Evolutionary conservation across 495 filamentous ascomycete genomes (phyloP), one percentile per base, ranked within the genome.

Genomic region (Sabuloglossum arenarium): DNA sequence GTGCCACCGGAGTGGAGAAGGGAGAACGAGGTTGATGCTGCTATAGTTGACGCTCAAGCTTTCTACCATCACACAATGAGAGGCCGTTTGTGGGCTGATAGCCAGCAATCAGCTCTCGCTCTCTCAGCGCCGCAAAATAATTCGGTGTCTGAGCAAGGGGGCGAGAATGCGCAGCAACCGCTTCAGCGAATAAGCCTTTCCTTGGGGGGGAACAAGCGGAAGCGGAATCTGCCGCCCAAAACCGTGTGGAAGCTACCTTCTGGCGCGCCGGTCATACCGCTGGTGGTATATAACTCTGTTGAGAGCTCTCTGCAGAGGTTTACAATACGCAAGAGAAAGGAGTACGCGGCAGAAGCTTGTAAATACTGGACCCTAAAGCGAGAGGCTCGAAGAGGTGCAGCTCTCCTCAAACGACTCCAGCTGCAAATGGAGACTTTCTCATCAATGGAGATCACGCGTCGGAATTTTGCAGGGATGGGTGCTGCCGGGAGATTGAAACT

Each of bases 291-390:
- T 56, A 82, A 87, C 56, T 78, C 81, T 1, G 82, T 97, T 25
- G 81, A 90, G 54, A 79, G 77, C 54, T 84, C 86, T 0, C 73
- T 98, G 1, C 73, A 78, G 43, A 79, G 84, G 30, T 97, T 97
- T 65, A 73, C 72, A 21, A 80, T 97, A 58, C 79, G 79, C 31
- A 90, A 91, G 61, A 77, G 85, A 27, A 91, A 90, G 62, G 88
- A 96, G 49, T 99, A 85, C 69, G 82, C 88, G 1, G 85, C 84
- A 31, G 88, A 96, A 63, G 85, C 84, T 1, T 96, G 89, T 70
- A 86, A 86, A 59, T 99, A 96, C 68, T 99, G 91, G 91, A 97
- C 91, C 0, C 70, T 97, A 54, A 99, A 99, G 68, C 77, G 91
- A 37, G 91, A 99, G 67, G 85, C 90, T 43, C 76, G 91, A 34